Base-by-base conservation (phyloP, 202 grass and related monocot species). In the Setaria italica region DNA sequence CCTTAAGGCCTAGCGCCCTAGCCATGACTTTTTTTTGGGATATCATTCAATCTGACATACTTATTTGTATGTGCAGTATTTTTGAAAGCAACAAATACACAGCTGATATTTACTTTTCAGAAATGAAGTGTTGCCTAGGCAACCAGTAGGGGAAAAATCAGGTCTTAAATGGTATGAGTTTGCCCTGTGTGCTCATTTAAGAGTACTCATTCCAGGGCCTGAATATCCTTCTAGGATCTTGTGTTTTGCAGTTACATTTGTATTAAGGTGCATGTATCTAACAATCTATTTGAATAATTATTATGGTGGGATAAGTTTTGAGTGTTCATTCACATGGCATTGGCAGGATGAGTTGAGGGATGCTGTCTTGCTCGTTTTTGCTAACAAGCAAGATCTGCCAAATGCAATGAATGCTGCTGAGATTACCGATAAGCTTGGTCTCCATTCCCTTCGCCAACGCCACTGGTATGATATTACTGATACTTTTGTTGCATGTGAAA, bases 361-460 rank as follows among this genome's bases (percentile, higher is more conserved):
- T 85, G 90, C 90, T 32, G 90, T 92, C 20, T 76, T 92, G 76
- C 87, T 92, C 9, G 84, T 92, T 71, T 92, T 92, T 19, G 87
- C 87, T 54, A 92, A 92, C 80, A 92, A 92, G 64, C 87, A 92
- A 92, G 90, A 92, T 87, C 85, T 92, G 32, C 87, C 90, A 8
- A 92, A 92, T 82, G 90, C 90, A 25, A 92, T 89, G 90, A 92
- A 92, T 81, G 87, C 87, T 87, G 90, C 90, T 84, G 90, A 92
- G 71, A 90, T 92, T 71, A 92, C 87, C 0, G 90, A 92, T 83
- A 90, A 92, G 64, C 87, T 92, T 49, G 87, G 90, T 78, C 87
- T 92, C 50, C 90, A 92, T 55, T 92, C 90, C 29, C 84, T 92
- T 58, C 90, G 90, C 82, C 90, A 92, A 73, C 80, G 90, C 54